Base-by-base conservation (phyloP, 805 yeast species). In the Yarrowia sp. region DNA sequence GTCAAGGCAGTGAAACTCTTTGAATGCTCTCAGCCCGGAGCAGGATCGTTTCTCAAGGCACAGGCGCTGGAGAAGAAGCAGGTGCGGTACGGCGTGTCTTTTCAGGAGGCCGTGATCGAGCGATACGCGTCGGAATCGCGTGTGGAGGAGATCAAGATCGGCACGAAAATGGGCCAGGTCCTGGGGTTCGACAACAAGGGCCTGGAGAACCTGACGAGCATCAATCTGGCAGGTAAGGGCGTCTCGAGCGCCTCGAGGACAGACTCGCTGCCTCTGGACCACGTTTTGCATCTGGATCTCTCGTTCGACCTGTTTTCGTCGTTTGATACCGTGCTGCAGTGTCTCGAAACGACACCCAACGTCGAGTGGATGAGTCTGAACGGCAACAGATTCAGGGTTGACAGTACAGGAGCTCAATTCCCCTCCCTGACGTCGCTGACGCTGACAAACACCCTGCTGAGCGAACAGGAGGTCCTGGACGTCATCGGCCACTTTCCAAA, bases 41-140 rank as follows among this genome's bases (percentile, higher is more conserved):
- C 85, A 2, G 96, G 89, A 0, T 83, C 91, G 4, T 89, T 89
- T 66, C 63, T 89, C 29, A 88, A 86, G 68, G 65, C 72, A 0
- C 66, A 73, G 6, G 78, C 76, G 64, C 67, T 65, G 31, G 73
- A 70, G 19, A 80, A 81, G 39, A 63, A 63, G 0, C 46, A 65
- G 3, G 35, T 46, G 22, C 66, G 72, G 0, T 80, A 87, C 65
- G 69, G 72, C 22, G 76, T 79, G 6, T 90, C 88, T 0, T 62
- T 90, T n/a, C 55, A 68, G 13, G 70, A 69, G 13, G 79, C 78
- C 53, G 87, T 87, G 70, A 78, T 80, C 2, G 66, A 69, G 10
- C 71, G 74, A 1, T 69, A 72, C n/a, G 67, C 66, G 5, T 27
- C 27, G 6, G 61, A 38, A 6, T 27, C 38, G 1, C 36, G 61